These are phyloP conservation scores for Tolypocladium endophyticum DNA, from an alignment of 2,329 filamentous ascomycete species.

Conservation along the genomic window DNA sequence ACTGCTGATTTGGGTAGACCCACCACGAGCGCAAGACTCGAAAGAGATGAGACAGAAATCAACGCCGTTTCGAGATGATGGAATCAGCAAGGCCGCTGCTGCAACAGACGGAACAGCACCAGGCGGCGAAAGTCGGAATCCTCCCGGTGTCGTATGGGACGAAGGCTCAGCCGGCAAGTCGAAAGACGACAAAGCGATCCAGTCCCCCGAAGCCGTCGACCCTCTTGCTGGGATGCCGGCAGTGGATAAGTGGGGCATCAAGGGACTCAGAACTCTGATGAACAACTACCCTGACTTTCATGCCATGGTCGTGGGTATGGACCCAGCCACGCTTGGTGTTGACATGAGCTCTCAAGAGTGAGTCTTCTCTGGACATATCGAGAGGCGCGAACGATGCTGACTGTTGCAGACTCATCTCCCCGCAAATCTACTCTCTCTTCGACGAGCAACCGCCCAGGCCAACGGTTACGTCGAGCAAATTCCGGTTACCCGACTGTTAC, in stretches of 20 bases:
- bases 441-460: conserved; percentile 49
- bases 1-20: conserved; percentile 15
- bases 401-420: conserved; percentile 38
- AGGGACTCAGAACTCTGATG: conserved; percentile 53
- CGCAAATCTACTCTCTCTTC: conserved; percentile 50
- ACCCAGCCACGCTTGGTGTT: conserved; percentile 45
- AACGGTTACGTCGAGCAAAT: conserved; percentile 38
- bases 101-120: conserved; percentile 21
- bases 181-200: conserved; percentile 31
- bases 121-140: conserved; percentile 25
- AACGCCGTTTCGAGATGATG: conserved; percentile 32
- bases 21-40: conserved; percentile 32
- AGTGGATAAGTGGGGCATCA: conserved; percentile 54
- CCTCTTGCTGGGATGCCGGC: conserved; percentile 51
- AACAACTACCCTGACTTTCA: conserved; percentile 54
- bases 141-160: conserved; percentile 36
- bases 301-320: conserved; percentile 48
- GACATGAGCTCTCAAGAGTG: conserved; percentile 49
- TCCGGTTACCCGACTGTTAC: conserved; percentile 54
- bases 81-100: conserved; percentile 20
- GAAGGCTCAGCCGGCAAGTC: conserved; percentile 27
- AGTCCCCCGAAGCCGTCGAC: conserved; percentile 37
- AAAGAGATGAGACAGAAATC: conserved; percentile 36
- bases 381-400: conserved; percentile 6
- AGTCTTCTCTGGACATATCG: conserved; percentile 14